These are phyloP conservation scores for Solanum hybrid DNA, from an alignment of 305 asterid species.

Conservation along the genomic window DNA sequence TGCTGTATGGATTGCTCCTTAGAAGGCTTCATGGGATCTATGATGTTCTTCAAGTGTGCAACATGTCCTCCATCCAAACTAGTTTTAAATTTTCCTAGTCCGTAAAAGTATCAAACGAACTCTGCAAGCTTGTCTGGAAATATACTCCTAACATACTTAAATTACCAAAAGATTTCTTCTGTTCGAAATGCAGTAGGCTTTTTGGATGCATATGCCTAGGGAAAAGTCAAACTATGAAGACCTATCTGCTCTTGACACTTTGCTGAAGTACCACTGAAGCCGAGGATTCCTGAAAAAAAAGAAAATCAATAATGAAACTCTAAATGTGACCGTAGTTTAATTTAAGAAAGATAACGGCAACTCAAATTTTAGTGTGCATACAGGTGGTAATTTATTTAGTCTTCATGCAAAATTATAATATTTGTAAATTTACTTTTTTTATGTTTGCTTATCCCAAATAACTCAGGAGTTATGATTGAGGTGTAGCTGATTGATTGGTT, in stretches of 20 bases:
- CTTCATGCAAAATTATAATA: not conserved
- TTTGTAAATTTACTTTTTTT: not conserved
- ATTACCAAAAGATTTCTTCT: not conserved
- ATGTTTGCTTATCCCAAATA: not conserved
- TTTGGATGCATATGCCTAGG: not conserved
- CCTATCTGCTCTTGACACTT: not conserved
- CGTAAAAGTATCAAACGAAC: not conserved
- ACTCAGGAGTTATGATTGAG: not conserved
- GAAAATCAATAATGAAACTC: not conserved
- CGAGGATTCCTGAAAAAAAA: not conserved
- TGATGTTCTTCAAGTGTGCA: not conserved
- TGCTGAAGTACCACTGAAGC: not conserved
- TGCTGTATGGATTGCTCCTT: not conserved
- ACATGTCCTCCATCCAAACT: not conserved
- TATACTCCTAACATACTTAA: not conserved
- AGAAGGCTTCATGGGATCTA: not conserved
- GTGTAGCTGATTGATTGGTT: not conserved
- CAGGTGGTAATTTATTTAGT: not conserved
- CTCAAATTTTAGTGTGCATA: not conserved
- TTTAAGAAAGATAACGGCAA: not conserved
- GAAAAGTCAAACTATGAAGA: not conserved
- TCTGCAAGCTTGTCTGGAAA: not conserved
- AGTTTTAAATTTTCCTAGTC: not conserved
- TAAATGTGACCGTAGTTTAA: not conserved
- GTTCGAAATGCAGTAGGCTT: not conserved